Conservation (phyloP, 129 eudicot genomes). For the Silybum marianum region DNA sequence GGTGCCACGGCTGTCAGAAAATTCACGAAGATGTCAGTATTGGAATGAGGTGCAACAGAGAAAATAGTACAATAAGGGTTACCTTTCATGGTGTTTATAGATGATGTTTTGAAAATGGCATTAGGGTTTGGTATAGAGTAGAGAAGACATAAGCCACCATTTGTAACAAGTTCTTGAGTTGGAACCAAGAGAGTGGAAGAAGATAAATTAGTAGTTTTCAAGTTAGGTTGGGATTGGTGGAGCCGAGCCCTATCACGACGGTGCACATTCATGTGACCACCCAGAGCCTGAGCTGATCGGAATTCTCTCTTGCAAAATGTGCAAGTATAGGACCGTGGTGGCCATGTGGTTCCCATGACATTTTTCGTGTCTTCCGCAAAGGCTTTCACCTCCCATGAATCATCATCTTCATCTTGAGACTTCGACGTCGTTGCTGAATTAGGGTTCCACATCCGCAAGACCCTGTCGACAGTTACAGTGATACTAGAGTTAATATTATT, state of each 20-base stretch:
- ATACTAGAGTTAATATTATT: neutral
- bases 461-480: neutral
- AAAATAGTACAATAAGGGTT: neutral
- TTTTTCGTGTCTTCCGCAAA: conserved; percentile 31
- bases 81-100: conserved; percentile 20
- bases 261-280: conserved; percentile 45
- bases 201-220: conserved; percentile 12
- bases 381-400: conserved; percentile 42
- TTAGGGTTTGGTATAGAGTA: conserved; percentile 36
- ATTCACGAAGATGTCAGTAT: conserved; percentile 19
- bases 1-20: conserved; percentile 5
- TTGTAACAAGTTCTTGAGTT: conserved; percentile 36
- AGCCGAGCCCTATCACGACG: conserved; percentile 44
- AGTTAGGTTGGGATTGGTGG: conserved; percentile 28
- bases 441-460: conserved; percentile 33
- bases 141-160: conserved; percentile 37
- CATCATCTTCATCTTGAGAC: conserved; percentile 32
- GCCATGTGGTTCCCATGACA: conserved; percentile 41
- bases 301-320: conserved; percentile 39
- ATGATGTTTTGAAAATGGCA: conserved; percentile 19
- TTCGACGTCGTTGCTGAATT: neutral
- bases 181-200: conserved; percentile 29
- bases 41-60: conserved; percentile 22
- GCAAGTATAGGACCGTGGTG: conserved; percentile 35
- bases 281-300: conserved; percentile 40